phyloP scores from a whole-genome alignment of 78 protist species.

The Dictyostelium citrinum region DNA sequence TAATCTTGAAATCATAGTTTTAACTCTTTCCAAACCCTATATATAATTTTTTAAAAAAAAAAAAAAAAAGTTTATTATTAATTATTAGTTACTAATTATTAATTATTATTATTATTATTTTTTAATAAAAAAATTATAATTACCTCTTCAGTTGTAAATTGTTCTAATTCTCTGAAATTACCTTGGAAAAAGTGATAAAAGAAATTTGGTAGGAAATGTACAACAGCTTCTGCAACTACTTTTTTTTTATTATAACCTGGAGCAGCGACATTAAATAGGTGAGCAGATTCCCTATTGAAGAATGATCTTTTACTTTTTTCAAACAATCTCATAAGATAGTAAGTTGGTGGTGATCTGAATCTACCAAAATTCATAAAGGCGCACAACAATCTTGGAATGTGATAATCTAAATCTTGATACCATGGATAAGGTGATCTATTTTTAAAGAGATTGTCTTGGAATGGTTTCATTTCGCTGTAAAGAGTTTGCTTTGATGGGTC shows the following conservation, averaged over 20 bases:
- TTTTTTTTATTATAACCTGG: not conserved
- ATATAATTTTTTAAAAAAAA: not conserved
- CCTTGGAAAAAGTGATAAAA: constrained; percentile 7
- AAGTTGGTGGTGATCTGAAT: not conserved
- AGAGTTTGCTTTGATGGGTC: too few relatives aligned
- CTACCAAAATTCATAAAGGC: not conserved
- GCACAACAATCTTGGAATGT: not conserved
- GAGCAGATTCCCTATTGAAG: not conserved
- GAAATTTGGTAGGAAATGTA: not conserved
- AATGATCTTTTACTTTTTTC: not conserved
- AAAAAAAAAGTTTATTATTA: too few relatives aligned
- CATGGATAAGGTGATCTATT: not conserved
- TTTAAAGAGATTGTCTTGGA: not conserved
- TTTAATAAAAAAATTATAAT: not conserved
- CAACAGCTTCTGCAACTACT: too few relatives aligned
- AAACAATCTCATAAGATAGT: not conserved
- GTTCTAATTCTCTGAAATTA: constrained; percentile 15
- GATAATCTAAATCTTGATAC: not conserved
- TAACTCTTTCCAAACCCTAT: not conserved
- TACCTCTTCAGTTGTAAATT: not conserved
- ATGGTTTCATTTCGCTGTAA: too few relatives aligned
- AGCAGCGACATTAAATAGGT: not conserved
- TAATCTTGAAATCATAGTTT: not conserved
- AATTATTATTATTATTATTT: too few relatives aligned
- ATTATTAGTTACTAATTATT: too few relatives aligned